phyloP scores from a whole-genome alignment of 1,139 yeast genomes.

The Pichia sp. region DNA sequence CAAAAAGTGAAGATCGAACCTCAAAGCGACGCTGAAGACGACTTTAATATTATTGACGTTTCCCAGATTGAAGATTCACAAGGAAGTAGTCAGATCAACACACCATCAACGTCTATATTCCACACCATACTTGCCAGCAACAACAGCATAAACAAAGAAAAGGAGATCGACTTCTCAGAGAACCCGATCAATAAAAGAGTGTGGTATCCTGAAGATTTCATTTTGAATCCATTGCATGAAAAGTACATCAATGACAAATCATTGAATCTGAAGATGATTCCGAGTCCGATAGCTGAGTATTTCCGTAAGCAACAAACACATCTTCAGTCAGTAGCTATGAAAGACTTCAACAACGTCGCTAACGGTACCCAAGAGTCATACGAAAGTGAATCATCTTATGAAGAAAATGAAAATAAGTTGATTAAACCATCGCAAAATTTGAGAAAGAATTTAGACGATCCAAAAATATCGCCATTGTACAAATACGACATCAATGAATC shows the following conservation, averaged over 20 bases:
- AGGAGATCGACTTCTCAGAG: constrained; percentile 18
- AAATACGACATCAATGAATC: constrained; percentile 27
- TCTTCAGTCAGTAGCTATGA: constrained; percentile 21
- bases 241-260: constrained; percentile 7
- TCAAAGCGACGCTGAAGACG: constrained; percentile 1
- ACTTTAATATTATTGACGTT: not conserved
- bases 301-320: constrained; percentile 22
- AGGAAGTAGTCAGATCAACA: not conserved
- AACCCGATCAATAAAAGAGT: constrained; percentile 24
- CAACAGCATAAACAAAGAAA: not conserved
- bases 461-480: constrained; percentile 24
- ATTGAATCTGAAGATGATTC: not conserved
- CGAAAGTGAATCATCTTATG: constrained; percentile 4
- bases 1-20: constrained; percentile 3
- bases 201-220: constrained; percentile 34
- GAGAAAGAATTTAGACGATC: constrained; percentile 21
- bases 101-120: constrained; percentile 2
- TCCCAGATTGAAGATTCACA: constrained; percentile 13
- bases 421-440: constrained; percentile 19
- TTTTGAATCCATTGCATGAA: constrained; percentile 23
- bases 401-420: not conserved
- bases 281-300: constrained; percentile 4
- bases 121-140: not conserved
- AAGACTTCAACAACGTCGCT: constrained; percentile 24
- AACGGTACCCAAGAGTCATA: constrained; percentile 8